Evolutionary conservation across 441 rosid genomes (phyloP), one percentile per base, ranked within the genome.

Genomic region (Rhodomyrtus psidioides): DNA sequence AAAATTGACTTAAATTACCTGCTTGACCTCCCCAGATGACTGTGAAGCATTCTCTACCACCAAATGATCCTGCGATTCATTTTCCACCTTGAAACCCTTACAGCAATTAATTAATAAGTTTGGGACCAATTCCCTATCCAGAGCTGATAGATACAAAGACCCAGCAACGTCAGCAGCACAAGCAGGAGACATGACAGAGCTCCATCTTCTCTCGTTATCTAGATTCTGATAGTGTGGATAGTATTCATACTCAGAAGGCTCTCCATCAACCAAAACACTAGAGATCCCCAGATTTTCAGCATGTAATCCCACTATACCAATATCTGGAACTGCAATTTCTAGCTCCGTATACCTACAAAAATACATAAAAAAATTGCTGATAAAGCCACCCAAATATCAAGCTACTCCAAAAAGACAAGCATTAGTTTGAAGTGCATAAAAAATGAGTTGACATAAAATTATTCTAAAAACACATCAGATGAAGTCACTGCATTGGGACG

Each of bases 241-340:
- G 86, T 95, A 96, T 88, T 97, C 99, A 86, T 94, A 97, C 85
- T 94, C 98, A 16, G 99, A 91, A 46, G 94, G 91, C 88, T 97
- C 99, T 27, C 98, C 99, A 83, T 97, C 99, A 13, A 96, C 99
- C 88, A 93, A 91, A 34, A 97, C 99, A 91, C 91, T 91, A 91
- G 94, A 96, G 2, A 97, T 96, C 57, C 92, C 99, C 88, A 97
- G 92, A 86, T 97, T 96, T 94, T 97, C 99, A 49, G 99, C 99
- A 58, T 94, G 94, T 84, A 97, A 89, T 53, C 98, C 99, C 34
- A 94, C 98, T 23, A 97, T 90, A 24, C 99, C 99, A 6, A 97
- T 96, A 86, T 97, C 99, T 21, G 99, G 99, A n/a, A 97, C 99
- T 42, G 85, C 91, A 79, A 97, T 95, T 90, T 97, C 99, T 87